Evolutionary conservation across 2,329 filamentous ascomycete genomes (phyloP).

Genomic region (Biscogniauxia sp.): DNA sequence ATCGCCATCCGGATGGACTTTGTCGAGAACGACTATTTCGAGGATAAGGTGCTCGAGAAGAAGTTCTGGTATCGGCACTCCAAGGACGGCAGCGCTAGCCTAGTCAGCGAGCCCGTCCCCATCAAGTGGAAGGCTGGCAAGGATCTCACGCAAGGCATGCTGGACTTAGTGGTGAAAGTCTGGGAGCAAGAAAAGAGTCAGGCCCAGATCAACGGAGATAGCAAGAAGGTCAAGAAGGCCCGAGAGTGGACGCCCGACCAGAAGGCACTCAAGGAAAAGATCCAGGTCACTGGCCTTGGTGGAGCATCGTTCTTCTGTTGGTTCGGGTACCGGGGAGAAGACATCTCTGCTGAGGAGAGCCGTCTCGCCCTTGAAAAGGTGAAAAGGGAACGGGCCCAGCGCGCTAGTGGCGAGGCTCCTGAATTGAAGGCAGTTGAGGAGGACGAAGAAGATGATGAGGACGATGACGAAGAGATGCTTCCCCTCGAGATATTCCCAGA

Average conservation of each 20-base stretch:
- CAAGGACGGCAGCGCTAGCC: constrained; percentile 66
- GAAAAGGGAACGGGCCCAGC: constrained; percentile 51
- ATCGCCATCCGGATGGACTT: constrained; percentile 78
- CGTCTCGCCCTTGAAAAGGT: constrained; percentile 59
- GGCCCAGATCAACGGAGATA: constrained; percentile 34
- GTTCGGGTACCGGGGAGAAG: constrained; percentile 76
- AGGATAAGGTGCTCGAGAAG: constrained; percentile 78
- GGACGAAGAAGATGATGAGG: constrained; percentile 59
- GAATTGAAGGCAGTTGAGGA: constrained; percentile 53
- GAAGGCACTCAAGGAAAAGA: constrained; percentile 53
- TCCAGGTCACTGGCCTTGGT: constrained; percentile 59
- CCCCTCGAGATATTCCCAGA: constrained; percentile 83
- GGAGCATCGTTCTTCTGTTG: constrained; percentile 82
- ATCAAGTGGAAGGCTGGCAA: constrained; percentile 85
- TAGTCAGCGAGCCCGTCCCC: constrained; percentile 84
- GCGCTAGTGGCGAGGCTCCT: constrained; percentile 50
- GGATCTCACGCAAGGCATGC: constrained; percentile 79
- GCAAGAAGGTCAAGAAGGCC: constrained; percentile 50
- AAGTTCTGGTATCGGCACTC: constrained; percentile 81
- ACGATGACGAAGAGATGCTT: constrained; percentile 59
- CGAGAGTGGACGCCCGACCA: constrained; percentile 53
- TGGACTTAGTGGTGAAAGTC: constrained; percentile 69
- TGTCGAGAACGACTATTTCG: constrained; percentile 76
- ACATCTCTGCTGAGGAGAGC: constrained; percentile 71
- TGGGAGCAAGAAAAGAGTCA: constrained; percentile 58